phyloP scores from a whole-genome alignment of 2,329 filamentous ascomycete genomes.

The Trichophyton simii region DNA sequence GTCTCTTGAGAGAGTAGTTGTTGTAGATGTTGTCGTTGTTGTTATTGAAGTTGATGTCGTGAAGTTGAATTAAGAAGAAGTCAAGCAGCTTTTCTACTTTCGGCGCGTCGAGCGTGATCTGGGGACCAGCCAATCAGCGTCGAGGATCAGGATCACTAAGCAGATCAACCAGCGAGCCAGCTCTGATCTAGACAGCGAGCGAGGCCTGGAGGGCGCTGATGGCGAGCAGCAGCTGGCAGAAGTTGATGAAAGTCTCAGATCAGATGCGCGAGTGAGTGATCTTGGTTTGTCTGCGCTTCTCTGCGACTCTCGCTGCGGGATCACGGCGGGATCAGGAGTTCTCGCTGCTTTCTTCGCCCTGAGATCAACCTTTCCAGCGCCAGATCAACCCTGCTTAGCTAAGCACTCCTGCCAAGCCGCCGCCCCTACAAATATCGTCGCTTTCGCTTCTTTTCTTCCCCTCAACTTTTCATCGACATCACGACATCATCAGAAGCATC shows the following conservation, averaged over 20 bases:
- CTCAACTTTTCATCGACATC: constrained; percentile 15
- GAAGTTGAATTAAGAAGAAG: constrained; percentile 12
- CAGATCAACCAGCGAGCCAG: background rate
- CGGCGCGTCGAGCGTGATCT: background rate
- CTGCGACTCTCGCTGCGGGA: too few species aligned
- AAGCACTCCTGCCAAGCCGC: too few species aligned
- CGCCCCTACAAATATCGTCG: too few species aligned
- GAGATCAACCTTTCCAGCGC: background rate
- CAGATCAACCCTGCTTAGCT: background rate
- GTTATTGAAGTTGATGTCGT: constrained; percentile 11
- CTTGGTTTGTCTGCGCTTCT: too few species aligned
- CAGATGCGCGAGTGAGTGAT: too few species aligned
- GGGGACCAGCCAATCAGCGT: constrained; percentile 26
- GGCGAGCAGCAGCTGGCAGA: too few species aligned
- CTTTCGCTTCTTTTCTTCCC: background rate
- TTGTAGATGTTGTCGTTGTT: constrained; percentile 11
- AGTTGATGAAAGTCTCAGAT: too few species aligned
- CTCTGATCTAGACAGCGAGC: constrained; percentile 3
- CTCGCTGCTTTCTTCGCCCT: constrained; percentile 13
- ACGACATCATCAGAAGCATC: constrained; percentile 19
- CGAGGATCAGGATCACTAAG: constrained; percentile 16
- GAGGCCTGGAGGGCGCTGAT: background rate
- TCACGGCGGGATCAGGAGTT: constrained; percentile 18
- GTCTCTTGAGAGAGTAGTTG: constrained; percentile 7
- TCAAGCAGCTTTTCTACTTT: background rate